Percentiles rank a stretch among this genome's conserved stretches.
Evolutionary conservation across 805 yeast genomes (phyloP).

Genomic region (Sungouiozyma ichnusensis): DNA sequence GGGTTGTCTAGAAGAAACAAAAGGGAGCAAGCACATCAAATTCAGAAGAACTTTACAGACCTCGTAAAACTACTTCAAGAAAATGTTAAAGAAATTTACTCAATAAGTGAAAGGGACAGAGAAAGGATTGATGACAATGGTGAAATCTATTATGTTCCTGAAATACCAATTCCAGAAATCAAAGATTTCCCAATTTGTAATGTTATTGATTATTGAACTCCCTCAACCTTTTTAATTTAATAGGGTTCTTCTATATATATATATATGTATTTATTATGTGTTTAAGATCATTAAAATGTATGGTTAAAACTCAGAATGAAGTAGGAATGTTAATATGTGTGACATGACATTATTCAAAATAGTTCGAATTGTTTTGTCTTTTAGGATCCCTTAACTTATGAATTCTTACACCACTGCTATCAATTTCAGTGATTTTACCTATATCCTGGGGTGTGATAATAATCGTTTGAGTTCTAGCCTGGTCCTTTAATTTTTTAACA

Average conservation of each 20-base stretch:
- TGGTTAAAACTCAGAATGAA: too few species aligned
- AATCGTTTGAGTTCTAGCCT: conserved; percentile 67
- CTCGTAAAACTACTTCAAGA: conserved; percentile 45
- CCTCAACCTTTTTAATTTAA: not conserved
- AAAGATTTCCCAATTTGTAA: conserved; percentile 49
- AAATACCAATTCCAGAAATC: conserved; percentile 61
- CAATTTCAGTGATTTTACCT: conserved; percentile 48
- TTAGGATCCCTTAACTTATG: conserved; percentile 46
- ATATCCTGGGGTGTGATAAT: conserved; percentile 93
- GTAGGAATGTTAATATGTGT: too few species aligned
- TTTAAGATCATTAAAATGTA: too few species aligned
- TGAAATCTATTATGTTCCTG: conserved; percentile 64
- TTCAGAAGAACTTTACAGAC: conserved; percentile 58
- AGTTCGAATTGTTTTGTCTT: conserved; percentile 23
- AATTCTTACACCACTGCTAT: conserved; percentile 50
- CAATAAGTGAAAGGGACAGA: conserved; percentile 73
- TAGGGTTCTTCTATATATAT: not conserved
- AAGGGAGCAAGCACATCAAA: conserved; percentile 71
- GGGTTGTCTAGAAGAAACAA: conserved; percentile 62
- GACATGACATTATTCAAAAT: conserved; percentile 1
- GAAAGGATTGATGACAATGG: conserved; percentile 88
- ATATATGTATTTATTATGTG: too few species aligned
- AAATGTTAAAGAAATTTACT: conserved; percentile 66
- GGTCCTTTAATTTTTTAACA: conserved; percentile 51
- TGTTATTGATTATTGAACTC: conserved; percentile 47